Percentiles rank a stretch among this genome's conserved stretches.
These are phyloP conservation scores for Soucietia sequanensis DNA, from an alignment of 805 yeast species.

Conservation along the genomic window DNA sequence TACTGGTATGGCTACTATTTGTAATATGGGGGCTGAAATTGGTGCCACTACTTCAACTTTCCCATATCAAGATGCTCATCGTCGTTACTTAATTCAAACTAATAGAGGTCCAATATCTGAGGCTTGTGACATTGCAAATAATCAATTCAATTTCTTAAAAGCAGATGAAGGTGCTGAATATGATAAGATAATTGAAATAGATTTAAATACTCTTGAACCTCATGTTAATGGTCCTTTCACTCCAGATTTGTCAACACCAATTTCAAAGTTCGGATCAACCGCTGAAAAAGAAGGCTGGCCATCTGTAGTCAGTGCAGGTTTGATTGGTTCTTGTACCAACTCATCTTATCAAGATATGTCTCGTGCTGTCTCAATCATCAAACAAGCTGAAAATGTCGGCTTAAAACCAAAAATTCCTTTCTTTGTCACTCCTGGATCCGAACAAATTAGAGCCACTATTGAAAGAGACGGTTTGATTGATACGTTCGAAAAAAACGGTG, in stretches of 20 bases:
- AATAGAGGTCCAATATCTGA: constrained; percentile 80
- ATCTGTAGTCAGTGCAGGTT: constrained; percentile 78
- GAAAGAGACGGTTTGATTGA: constrained; percentile 90
- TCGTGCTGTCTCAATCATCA: constrained; percentile 86
- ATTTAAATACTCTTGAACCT: constrained; percentile 86
- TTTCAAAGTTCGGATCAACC: constrained; percentile 73
- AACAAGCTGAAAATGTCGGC: constrained; percentile 84
- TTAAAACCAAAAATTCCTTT: constrained; percentile 87
- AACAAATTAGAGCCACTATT: constrained; percentile 95
- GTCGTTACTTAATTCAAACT: constrained; percentile 78
- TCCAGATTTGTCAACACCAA: constrained; percentile 94
- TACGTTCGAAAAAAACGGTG: constrained; percentile 83
- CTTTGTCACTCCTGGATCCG: constrained; percentile 97
- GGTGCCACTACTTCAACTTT: constrained; percentile 98
- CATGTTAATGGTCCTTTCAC: constrained; percentile 98
- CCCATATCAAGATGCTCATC: constrained; percentile 87
- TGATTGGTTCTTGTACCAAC: constrained; percentile 98
- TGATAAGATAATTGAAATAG: constrained; percentile 89
- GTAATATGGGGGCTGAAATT: constrained; percentile 99
- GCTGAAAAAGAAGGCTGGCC: constrained; percentile 85
- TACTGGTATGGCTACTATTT: constrained; percentile 99
- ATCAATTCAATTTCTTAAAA: constrained; percentile 58
- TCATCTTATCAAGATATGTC: constrained; percentile 98
- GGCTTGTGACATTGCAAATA: constrained; percentile 65
- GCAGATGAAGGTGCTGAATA: constrained; percentile 90